Percentiles rank a stretch among this genome's conserved stretches.
phyloP scores from a whole-genome alignment of 371 early-diverging fungal genomes.

The Apophysomyces trapeziformis region DNA sequence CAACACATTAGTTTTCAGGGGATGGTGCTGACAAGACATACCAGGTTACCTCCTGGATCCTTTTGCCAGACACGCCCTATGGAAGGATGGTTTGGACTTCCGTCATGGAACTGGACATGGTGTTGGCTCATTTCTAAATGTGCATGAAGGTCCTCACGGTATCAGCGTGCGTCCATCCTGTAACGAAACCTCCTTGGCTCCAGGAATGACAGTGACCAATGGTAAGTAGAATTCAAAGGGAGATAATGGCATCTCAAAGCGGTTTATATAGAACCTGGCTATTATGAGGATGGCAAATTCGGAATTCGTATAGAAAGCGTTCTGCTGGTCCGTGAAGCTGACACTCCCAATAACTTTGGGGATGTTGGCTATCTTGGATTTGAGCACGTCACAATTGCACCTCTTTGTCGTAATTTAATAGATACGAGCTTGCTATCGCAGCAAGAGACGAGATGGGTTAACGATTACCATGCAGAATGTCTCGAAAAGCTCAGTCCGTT shows the following conservation, averaged over 20 bases:
- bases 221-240: slow-evolving; percentile 31
- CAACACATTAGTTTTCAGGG: background rate
- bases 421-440: slow-evolving; percentile 65
- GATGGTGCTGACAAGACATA: background rate
- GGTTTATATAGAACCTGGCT: slow-evolving; percentile 87
- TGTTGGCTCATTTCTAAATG: slow-evolving; percentile 98
- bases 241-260: too few relatives aligned
- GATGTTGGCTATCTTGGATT: slow-evolving; percentile 81
- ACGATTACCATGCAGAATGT: slow-evolving; percentile 82
- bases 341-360: slow-evolving; percentile 79
- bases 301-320: slow-evolving; percentile 99
- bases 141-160: slow-evolving; percentile 99
- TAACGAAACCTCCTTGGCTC: slow-evolving; percentile 74
- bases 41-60: slow-evolving; percentile 86
- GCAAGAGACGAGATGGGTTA: slow-evolving; percentile 84
- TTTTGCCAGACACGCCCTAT: slow-evolving; percentile 87
- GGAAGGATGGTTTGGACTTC: slow-evolving; percentile 95
- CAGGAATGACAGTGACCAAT: slow-evolving; percentile 93
- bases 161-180: slow-evolving; percentile 80
- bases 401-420: slow-evolving; percentile 81
- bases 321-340: slow-evolving; percentile 62
- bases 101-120: slow-evolving; percentile 99
- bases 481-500: slow-evolving; percentile 77
- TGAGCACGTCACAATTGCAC: slow-evolving; percentile 92
- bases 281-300: slow-evolving; percentile 96